Conservation (phyloP, 495 filamentous ascomycete species). For the Symbiotaphrina buchneri region DNA sequence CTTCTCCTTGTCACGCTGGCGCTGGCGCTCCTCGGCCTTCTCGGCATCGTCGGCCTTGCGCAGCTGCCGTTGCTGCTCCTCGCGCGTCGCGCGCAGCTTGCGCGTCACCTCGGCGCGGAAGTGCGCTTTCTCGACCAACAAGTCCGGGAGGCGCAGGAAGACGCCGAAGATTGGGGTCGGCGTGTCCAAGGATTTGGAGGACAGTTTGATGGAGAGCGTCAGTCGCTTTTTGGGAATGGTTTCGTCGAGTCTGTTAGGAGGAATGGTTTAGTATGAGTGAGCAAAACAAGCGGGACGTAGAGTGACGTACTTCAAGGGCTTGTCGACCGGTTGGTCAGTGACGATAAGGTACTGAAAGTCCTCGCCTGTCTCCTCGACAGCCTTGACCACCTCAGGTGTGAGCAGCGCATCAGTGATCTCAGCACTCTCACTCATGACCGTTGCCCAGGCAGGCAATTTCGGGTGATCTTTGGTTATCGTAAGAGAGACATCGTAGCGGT, state of each 20-base stretch:
- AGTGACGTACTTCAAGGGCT: constrained; percentile 54
- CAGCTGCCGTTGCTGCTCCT: constrained; percentile 63
- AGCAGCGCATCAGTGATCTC: constrained; percentile 81
- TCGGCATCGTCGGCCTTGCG: constrained; percentile 70
- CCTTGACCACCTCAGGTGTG: constrained; percentile 63
- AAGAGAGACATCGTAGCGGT: constrained; percentile 84
- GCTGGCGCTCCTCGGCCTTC: constrained; percentile 70
- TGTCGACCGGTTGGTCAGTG: constrained; percentile 76
- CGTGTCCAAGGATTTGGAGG: constrained; percentile 23
- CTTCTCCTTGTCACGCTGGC: constrained; percentile 62
- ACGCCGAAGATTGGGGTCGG: constrained; percentile 57
- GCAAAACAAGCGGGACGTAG: not conserved
- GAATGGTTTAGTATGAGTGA: not conserved
- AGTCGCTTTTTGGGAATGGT: constrained; percentile 69
- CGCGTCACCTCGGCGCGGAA: constrained; percentile 80
- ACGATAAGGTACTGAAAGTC: constrained; percentile 73
- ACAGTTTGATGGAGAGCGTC: constrained; percentile 47
- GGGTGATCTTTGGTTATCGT: constrained; percentile 77
- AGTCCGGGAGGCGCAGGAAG: constrained; percentile 69
- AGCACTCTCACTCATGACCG: constrained; percentile 89
- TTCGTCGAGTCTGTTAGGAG: constrained; percentile 48
- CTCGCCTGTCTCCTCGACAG: constrained; percentile 60
- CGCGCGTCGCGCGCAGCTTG: constrained; percentile 58
- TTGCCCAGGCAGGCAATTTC: constrained; percentile 80
- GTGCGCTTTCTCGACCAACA: constrained; percentile 49